phyloP scores from a whole-genome alignment of 345 rosid species.

The Capsella bursapastoris region DNA sequence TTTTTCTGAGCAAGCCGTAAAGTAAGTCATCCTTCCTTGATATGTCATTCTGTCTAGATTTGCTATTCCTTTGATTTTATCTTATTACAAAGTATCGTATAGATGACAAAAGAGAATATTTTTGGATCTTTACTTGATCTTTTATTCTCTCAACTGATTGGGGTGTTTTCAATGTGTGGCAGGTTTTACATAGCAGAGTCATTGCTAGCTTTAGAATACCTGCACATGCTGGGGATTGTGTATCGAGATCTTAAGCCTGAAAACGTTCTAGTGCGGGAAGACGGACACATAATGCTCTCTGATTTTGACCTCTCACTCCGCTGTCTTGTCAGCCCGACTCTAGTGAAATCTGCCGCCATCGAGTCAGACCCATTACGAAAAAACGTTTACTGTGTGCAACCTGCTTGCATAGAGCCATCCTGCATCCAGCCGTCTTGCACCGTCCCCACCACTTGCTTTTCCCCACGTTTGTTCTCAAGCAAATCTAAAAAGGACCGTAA shows the following conservation, averaged over 20 bases:
- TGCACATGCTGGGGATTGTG: slow-evolving; percentile 79
- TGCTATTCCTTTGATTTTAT: background rate
- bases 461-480: slow-evolving; percentile 85
- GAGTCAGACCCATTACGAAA: slow-evolving; percentile 74
- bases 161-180: slow-evolving; percentile 36
- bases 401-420: slow-evolving; percentile 82
- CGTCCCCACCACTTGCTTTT: slow-evolving; percentile 84
- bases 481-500: slow-evolving; percentile 80
- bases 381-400: slow-evolving; percentile 79
- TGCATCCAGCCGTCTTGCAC: slow-evolving; percentile 88
- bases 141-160: background rate
- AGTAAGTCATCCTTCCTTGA: slow-evolving; percentile 55
- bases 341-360: slow-evolving; percentile 60
- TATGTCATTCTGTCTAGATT: background rate
- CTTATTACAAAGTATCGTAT: background rate
- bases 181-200: slow-evolving; percentile 83
- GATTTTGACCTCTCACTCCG: slow-evolving; percentile 87
- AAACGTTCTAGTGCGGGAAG: slow-evolving; percentile 74
- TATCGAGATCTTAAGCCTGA: slow-evolving; percentile 87
- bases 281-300: slow-evolving; percentile 85
- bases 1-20: slow-evolving; percentile 89
- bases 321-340: slow-evolving; percentile 82
- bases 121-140: background rate
- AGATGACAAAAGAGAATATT: background rate
- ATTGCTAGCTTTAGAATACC: slow-evolving; percentile 68